A percentile compares a stretch with the other conserved stretches of the same genome.
Conservation (phyloP, 2,329 filamentous ascomycete species). For the Nemania bipapillata region DNA sequence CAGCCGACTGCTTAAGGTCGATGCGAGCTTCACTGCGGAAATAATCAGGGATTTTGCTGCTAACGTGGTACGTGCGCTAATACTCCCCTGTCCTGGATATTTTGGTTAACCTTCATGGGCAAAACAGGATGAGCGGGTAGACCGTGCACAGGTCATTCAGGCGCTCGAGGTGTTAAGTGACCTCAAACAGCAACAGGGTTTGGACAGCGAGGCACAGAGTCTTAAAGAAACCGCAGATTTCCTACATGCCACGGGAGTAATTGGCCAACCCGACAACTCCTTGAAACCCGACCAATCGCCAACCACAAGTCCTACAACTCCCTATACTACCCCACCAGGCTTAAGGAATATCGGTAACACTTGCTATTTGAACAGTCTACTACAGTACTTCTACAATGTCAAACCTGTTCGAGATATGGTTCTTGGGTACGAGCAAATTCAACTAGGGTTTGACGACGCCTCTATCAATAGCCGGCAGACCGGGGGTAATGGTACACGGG, state of each 20-base stretch:
- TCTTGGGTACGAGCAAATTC: conserved; percentile 76
- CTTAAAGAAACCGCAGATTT: conserved; percentile 45
- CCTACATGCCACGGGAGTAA: conserved; percentile 37
- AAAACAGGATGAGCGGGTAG: conserved; percentile 39
- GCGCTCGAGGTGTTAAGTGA: conserved; percentile 48
- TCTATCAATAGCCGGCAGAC: conserved; percentile 75
- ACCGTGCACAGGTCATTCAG: conserved; percentile 43
- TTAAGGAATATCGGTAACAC: conserved; percentile 96
- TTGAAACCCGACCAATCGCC: not conserved
- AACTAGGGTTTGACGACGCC: conserved; percentile 73
- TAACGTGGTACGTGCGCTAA: conserved; percentile 41
- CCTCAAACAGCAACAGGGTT: conserved; percentile 41
- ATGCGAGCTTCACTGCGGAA: conserved; percentile 44
- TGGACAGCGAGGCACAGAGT: conserved; percentile 41
- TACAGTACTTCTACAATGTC: conserved; percentile 95
- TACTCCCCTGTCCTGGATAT: not conserved
- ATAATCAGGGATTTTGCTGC: conserved; percentile 46
- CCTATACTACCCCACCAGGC: conserved; percentile 78
- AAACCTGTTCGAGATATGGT: conserved; percentile 83
- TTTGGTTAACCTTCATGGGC: conserved; percentile 25
- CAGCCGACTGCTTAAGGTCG: conserved; percentile 43
- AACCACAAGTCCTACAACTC: conserved; percentile 39
- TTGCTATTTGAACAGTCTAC: conserved; percentile 94
- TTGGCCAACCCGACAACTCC: not conserved
- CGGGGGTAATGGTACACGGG: conserved; percentile 69